Conservation (phyloP, 2,329 filamentous ascomycete genomes). For the Stagonosporopsis chrysanthemi region DNA sequence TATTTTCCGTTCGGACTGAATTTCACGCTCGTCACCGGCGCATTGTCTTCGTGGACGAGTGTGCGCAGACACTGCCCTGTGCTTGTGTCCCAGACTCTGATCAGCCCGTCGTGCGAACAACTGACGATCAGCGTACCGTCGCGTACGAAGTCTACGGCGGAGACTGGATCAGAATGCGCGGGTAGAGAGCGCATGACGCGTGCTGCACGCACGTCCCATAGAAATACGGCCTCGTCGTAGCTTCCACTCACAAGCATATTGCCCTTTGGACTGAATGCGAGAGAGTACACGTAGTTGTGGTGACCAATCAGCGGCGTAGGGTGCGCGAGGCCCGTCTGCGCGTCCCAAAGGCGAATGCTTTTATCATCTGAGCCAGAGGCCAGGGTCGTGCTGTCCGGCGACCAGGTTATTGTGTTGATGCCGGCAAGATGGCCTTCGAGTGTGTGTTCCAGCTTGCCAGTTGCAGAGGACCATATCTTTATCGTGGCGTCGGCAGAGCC, state of each 20-base stretch:
- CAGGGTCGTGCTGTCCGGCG: constrained; percentile 83
- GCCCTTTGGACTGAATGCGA: constrained; percentile 96
- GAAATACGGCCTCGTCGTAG: constrained; percentile 95
- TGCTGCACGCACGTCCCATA: constrained; percentile 94
- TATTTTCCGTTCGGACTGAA: constrained; percentile 96
- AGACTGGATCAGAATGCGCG: constrained; percentile 93
- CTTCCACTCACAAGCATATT: constrained; percentile 96
- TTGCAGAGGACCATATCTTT: constrained; percentile 86
- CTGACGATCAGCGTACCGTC: constrained; percentile 93
- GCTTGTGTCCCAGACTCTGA: constrained; percentile 90
- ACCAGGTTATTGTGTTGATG: constrained; percentile 93
- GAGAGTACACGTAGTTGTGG: constrained; percentile 93
- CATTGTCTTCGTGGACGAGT: constrained; percentile 95
- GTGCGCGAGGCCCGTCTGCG: constrained; percentile 65
- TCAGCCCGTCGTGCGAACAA: constrained; percentile 82
- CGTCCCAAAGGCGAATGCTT: constrained; percentile 90
- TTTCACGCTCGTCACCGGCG: constrained; percentile 84
- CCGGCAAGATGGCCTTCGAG: constrained; percentile 93
- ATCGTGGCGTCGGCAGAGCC: constrained; percentile 86
- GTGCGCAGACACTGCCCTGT: constrained; percentile 96
- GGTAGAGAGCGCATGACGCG: constrained; percentile 88
- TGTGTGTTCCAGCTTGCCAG: constrained; percentile 82
- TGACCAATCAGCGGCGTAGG: constrained; percentile 77
- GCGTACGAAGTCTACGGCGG: constrained; percentile 88
- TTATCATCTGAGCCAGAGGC: constrained; percentile 97